Percentiles rank a stretch among this genome's conserved stretches.
Evolutionary conservation across 1,284 basidiomycete genomes (phyloP).

Genomic region (Cryptococcus sp.): DNA sequence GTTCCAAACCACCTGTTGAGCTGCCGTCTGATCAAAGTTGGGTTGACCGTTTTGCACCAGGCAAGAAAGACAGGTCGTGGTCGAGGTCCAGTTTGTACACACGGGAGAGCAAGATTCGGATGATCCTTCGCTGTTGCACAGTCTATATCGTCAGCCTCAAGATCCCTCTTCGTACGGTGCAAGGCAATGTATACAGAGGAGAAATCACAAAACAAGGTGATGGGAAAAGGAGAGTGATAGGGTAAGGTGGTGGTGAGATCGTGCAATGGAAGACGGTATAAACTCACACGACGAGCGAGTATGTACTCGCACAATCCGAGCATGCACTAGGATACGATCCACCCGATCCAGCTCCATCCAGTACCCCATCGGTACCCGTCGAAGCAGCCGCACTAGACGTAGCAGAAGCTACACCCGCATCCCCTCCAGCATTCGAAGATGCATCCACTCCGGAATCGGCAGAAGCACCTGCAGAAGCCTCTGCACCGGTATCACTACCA

Average conservation of each 20-base stretch:
- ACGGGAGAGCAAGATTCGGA: constrained; percentile 8
- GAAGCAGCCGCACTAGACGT: too few relatives aligned
- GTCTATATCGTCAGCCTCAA: neutral
- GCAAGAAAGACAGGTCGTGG: neutral
- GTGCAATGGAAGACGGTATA: neutral
- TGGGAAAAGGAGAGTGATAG: neutral
- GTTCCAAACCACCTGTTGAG: constrained; percentile 8
- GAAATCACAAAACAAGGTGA: neutral
- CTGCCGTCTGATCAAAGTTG: neutral
- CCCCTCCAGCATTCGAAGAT: neutral
- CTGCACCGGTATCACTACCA: neutral
- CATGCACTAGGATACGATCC: constrained; percentile 1
- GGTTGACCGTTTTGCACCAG: constrained; percentile 4
- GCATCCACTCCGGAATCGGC: neutral
- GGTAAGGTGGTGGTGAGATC: neutral
- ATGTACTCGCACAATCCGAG: neutral
- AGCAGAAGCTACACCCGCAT: neutral
- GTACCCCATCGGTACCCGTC: neutral
- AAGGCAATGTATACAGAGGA: neutral
- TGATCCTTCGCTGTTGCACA: neutral
- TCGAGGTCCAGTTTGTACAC: neutral
- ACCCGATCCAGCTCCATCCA: constrained; percentile 4
- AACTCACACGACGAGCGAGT: constrained; percentile 1
- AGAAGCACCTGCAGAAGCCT: neutral
- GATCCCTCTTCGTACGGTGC: neutral